phyloP scores from a whole-genome alignment of 805 yeast species.

The Pichia manshurica region DNA sequence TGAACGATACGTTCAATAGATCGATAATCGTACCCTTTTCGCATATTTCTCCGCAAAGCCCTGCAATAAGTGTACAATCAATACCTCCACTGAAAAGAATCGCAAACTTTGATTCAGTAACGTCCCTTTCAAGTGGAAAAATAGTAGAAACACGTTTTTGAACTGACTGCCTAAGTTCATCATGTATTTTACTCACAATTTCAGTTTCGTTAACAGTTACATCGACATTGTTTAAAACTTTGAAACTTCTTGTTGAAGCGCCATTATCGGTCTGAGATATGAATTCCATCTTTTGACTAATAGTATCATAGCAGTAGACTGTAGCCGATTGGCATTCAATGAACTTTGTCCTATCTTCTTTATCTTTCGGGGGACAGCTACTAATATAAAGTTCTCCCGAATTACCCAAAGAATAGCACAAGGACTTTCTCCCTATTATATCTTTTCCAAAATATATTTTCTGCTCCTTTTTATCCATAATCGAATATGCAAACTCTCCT shows the following conservation, averaged over 20 bases:
- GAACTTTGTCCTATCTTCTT: constrained; percentile 28
- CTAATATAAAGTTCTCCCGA: constrained; percentile 39
- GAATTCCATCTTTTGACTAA: constrained; percentile 14
- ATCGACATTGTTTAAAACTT: background rate
- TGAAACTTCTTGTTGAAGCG: background rate
- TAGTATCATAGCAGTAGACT: constrained; percentile 40
- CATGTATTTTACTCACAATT: constrained; percentile 27
- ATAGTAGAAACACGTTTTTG: constrained; percentile 51
- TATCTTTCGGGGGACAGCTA: constrained; percentile 38
- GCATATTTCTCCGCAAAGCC: constrained; percentile 37
- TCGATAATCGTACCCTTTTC: constrained; percentile 44
- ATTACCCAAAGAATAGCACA: constrained; percentile 37
- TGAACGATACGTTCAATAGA: constrained; percentile 87
- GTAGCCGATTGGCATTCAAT: constrained; percentile 52
- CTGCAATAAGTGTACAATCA: constrained; percentile 82
- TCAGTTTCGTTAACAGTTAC: constrained; percentile 2
- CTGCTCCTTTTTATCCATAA: constrained; percentile 38
- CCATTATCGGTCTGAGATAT: background rate
- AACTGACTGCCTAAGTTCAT: constrained; percentile 36
- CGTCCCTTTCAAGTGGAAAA: constrained; percentile 43
- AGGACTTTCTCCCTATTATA: constrained; percentile 71
- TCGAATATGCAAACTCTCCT: constrained; percentile 80
- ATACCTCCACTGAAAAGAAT: constrained; percentile 91
- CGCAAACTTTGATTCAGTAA: constrained; percentile 37
- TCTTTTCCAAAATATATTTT: constrained; percentile 78